phyloP scores from a whole-genome alignment of 371 early-diverging fungal species.

The Nematocida displodere region DNA sequence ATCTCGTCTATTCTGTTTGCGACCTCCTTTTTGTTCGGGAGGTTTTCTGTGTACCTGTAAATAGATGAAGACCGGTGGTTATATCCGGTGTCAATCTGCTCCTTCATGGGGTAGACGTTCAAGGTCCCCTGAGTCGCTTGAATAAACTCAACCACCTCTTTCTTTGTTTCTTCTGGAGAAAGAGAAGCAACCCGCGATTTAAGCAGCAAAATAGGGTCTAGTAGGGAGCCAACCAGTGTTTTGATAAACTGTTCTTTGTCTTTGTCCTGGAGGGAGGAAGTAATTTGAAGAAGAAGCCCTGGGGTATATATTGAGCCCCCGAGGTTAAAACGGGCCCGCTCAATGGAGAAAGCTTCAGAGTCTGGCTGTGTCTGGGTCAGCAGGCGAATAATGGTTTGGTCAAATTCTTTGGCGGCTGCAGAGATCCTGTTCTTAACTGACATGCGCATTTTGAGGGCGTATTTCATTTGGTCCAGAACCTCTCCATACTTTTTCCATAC shows the following conservation, averaged over 20 bases:
- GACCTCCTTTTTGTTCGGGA: not conserved
- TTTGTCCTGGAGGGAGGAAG: not conserved
- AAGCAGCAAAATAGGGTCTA: constrained; percentile 47
- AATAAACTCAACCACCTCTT: constrained; percentile 55
- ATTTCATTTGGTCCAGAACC: constrained; percentile 1
- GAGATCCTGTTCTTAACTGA: constrained; percentile 9
- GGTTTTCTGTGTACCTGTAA: constrained; percentile 12
- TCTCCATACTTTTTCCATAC: constrained; percentile 21
- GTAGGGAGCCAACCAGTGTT: constrained; percentile 34
- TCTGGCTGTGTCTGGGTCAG: not conserved
- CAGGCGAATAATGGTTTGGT: not conserved
- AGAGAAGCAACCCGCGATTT: constrained; percentile 24
- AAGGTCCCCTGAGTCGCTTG: constrained; percentile 34
- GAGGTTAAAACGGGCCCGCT: constrained; percentile 54
- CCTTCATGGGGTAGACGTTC: constrained; percentile 28
- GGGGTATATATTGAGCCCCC: constrained; percentile 61
- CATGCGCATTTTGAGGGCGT: not conserved
- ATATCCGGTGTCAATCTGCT: constrained; percentile 53
- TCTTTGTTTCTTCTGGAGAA: constrained; percentile 50
- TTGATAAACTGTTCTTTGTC: constrained; percentile 46
- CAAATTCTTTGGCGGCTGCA: constrained; percentile 1
- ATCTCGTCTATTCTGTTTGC: constrained; percentile 15
- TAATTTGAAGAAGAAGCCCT: constrained; percentile 33
- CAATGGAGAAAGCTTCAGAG: constrained; percentile 36
- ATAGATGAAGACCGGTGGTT: constrained; percentile 52